A percentile compares a stretch with the other conserved stretches of the same genome.
Evolutionary conservation across 2,329 filamentous ascomycete genomes (phyloP).

Genomic region (Calycina herbarum): DNA sequence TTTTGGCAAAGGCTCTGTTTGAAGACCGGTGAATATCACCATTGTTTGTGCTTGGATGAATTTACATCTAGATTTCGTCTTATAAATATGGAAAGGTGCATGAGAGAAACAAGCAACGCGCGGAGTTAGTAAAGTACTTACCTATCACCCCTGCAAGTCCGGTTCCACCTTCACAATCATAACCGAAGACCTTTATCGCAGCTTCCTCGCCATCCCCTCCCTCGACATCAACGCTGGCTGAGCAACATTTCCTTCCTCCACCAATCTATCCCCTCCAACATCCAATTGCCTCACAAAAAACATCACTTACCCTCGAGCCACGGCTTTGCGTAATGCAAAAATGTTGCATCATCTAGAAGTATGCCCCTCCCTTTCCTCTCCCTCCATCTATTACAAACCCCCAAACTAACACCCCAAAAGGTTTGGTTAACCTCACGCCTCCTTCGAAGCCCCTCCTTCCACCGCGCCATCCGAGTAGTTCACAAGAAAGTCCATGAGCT

Average conservation of each 20-base stretch:
- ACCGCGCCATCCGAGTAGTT: constrained; percentile 50
- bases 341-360: constrained; percentile 14
- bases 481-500: constrained; percentile 43
- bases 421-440: constrained; percentile 42
- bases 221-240: background rate
- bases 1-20: too few species aligned
- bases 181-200: constrained; percentile 4
- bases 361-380: background rate
- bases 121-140: too few species aligned
- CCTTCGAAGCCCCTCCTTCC: constrained; percentile 54
- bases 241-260: too few species aligned
- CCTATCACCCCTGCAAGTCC: background rate
- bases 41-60: too few species aligned
- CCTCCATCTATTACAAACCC: constrained; percentile 6
- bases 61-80: too few species aligned
- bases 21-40: too few species aligned
- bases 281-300: background rate
- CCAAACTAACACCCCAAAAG: background rate
- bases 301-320: background rate
- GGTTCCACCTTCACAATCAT: background rate
- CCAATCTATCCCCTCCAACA: too few species aligned
- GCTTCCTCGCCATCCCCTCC: background rate
- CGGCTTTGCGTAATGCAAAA: background rate
- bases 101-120: too few species aligned
- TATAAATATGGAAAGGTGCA: too few species aligned